Evolutionary conservation across 768 basidiomycete genomes (phyloP).

Genomic region (Suillus hirtellus): DNA sequence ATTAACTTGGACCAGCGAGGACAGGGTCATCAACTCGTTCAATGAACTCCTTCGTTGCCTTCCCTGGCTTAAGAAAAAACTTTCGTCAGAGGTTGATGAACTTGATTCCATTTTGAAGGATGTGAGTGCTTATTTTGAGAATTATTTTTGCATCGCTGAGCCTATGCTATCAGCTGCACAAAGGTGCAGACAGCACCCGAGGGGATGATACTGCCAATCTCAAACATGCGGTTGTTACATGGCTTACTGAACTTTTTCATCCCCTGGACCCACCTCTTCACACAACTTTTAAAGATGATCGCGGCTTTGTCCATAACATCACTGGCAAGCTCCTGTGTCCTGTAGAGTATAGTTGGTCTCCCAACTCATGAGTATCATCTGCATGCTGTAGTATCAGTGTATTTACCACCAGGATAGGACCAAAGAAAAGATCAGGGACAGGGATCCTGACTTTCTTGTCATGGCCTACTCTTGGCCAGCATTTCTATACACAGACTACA

Average conservation of each 20-base stretch:
- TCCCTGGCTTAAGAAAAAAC: no score
- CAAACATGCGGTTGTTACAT: no score
- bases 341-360: background rate
- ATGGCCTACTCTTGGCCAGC: background rate
- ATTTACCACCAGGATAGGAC: background rate
- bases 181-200: no score
- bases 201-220: no score
- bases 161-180: no score
- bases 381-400: background rate
- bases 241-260: background rate
- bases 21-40: no score
- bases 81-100: no score
- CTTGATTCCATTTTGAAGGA: no score
- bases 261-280: background rate
- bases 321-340: background rate
- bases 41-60: no score
- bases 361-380: background rate
- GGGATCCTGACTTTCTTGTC: background rate
- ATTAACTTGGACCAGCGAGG: no score
- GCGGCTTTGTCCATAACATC: background rate
- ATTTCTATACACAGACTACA: conserved; percentile 14
- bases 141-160: no score
- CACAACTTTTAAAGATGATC: background rate
- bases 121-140: no score
- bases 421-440: background rate